Base-by-base conservation (phyloP, 805 yeast genomes). In the Lipomyces yamanashiensis region DNA sequence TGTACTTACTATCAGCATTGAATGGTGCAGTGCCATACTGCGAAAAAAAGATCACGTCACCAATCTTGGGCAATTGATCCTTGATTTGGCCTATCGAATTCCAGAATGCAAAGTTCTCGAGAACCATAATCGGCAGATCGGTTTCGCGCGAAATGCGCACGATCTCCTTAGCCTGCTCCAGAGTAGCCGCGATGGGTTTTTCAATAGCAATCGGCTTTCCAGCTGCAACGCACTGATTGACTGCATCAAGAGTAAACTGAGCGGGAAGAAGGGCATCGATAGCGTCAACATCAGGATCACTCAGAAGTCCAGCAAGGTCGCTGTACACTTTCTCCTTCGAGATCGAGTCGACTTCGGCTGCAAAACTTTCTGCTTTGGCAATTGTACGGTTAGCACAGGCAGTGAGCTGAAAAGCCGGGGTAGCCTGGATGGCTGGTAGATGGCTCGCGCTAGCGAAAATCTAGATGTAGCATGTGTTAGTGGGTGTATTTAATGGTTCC, bases 231-330 rank as follows among this genome's bases (percentile, higher is more conserved):
- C 96, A 96, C 69, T 83, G 81, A 71, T 85, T 81, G 40, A 92
- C 87, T 1, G 86, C 86, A 45, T 80, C 85, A 52, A 85, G 78
- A 75, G 91, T 93, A 79, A 77, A 83, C 74, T 91, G 93, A 0
- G 87, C 96, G n/a, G 98, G 98, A 58, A 93, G 82, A 66, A 92
- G 80, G 1, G 91, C 96, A 74, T 93, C 98, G 36, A 93, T 82
- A 37, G 87, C 82, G 65, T 89, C 95, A 50, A 92, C 84, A 0
- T 82, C 75, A n/a, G 85, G 80, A 73, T 89, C 92, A 49, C 77
- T 75, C 71, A 92, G 79, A 17, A 89, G 82, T n/a, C 79, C 85
- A 50, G 89, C 95, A 59, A 89, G 72, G 23, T 80, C 73, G 59
- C 85, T 86, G 73, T 81, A 86, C 13, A 90, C 85, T 66, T 84